Conservation (phyloP, 768 basidiomycete genomes). For the Collybia sp. region DNA sequence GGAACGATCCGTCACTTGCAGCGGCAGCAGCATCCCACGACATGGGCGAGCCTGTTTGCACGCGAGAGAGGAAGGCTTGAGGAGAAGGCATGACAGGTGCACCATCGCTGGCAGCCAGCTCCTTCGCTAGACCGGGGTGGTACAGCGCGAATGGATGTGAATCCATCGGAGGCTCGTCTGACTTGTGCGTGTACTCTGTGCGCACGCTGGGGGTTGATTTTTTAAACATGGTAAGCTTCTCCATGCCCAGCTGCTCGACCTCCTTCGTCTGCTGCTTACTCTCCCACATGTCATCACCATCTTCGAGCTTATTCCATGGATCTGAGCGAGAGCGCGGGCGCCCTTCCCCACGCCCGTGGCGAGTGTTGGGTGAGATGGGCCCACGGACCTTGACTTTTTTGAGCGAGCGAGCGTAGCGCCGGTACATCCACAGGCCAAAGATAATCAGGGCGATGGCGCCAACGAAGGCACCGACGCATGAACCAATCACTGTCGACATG, state of each 20-base stretch:
- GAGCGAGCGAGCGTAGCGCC: conserved; percentile 39
- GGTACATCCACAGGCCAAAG: conserved; percentile 51
- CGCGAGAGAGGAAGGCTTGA: conserved; percentile 39
- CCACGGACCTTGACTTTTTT: conserved; percentile 21
- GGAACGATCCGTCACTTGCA: conserved; percentile 40
- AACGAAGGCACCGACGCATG: conserved; percentile 59
- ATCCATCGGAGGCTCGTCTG: conserved; percentile 32
- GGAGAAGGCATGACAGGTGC: conserved; percentile 25
- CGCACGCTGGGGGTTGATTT: conserved; percentile 47
- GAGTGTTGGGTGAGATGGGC: conserved; percentile 24
- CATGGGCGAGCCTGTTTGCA: conserved; percentile 34
- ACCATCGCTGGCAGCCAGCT: conserved; percentile 37
- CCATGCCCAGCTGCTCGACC: conserved; percentile 41
- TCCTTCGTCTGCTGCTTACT: conserved; percentile 40
- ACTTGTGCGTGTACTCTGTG: conserved; percentile 47
- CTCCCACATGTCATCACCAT: conserved; percentile 44
- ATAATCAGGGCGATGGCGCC: conserved; percentile 46
- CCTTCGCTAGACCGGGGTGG: conserved; percentile 47
- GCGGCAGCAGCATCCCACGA: conserved; percentile 57
- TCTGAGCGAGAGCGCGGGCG: conserved; percentile 41
- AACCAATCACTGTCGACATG: conserved; percentile 53
- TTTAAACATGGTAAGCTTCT: conserved; percentile 66
- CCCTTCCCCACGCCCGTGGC: conserved; percentile 35
- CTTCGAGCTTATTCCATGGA: conserved; percentile 56
- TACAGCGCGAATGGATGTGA: conserved; percentile 55